Percentiles rank a stretch among this genome's conserved stretches.
Conservation (phyloP, 441 rosid genomes). For the Adansonia madagascariensis region DNA sequence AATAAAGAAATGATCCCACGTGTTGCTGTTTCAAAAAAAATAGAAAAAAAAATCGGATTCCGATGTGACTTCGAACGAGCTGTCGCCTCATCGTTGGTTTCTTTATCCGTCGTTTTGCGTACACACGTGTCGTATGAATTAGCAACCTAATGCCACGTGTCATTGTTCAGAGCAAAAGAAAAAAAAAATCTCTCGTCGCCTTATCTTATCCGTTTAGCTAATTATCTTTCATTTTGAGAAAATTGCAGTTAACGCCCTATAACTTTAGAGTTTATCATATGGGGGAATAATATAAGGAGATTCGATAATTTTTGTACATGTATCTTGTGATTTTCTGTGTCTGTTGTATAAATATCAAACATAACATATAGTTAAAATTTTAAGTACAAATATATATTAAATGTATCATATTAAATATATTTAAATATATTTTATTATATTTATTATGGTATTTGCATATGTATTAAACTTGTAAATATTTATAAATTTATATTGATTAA, state of each 20-base stretch:
- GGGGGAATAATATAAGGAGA: too few species aligned
- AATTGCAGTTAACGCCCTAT: background rate
- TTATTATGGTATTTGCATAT: too few species aligned
- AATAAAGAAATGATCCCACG: slow-evolving; percentile 27
- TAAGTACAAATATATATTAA: too few species aligned
- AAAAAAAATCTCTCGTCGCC: background rate
- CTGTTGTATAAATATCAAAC: too few species aligned
- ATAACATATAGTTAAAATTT: too few species aligned
- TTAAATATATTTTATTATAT: too few species aligned
- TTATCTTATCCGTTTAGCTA: background rate
- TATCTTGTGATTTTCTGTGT: too few species aligned
- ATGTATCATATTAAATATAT: too few species aligned
- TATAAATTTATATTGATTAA: too few species aligned
- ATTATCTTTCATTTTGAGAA: background rate
- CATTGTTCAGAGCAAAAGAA: background rate
- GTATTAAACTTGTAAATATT: too few species aligned
- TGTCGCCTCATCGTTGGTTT: slow-evolving; percentile 35
- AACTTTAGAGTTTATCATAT: too few species aligned
- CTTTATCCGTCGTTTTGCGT: slow-evolving; percentile 21
- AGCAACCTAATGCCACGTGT: slow-evolving; percentile 26
- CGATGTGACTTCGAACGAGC: slow-evolving; percentile 38
- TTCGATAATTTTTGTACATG: too few species aligned
- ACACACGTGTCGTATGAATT: slow-evolving; percentile 39
- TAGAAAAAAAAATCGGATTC: slow-evolving; percentile 27
- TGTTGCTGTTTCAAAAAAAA: slow-evolving; percentile 25